Evolutionary conservation across 768 basidiomycete species (phyloP), one percentile per base, ranked within the genome.

Genomic region (Auricularia sp.): DNA sequence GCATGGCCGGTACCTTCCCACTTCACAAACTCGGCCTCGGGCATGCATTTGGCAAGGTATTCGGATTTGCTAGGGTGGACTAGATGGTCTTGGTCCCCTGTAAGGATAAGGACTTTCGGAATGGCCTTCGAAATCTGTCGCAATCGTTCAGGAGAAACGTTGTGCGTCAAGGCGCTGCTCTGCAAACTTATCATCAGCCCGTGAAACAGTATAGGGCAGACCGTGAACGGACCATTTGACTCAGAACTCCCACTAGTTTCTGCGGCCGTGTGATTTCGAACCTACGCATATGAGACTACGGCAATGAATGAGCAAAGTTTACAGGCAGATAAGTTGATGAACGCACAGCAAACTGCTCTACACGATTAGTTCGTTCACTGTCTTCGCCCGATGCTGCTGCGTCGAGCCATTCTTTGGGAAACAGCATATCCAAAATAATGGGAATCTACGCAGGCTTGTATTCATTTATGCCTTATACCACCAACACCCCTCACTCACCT

Each of bases 1-100:
- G 77, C 87, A 71, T 92, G 91, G 0, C 90, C 90, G 0, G 85
- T 84, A 1, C 76, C 76, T 63, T 81, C 71, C 84, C 85, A 89
- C 63, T 84, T 80, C 1, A 81, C 78, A 21, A 71, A 67, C 67
- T 85, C 83, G 0, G 84, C 82, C 62, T 81, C 77, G 0, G 79
- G 75, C 88, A 91, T 92, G 45, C 75, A 69, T 10, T 71, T 71
- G 71, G 85, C 84, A 24, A 92, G 70, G 24, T 78, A 73, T 6
- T 72, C 68, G 29, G 85, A 87, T 63, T 87, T 82, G 6, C 69
- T 67, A 0, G 83, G 77, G 16, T 75, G 69, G 8, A 92, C 79
- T 2, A 92, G 73, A 61, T 81, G 67, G 70, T 92, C 90, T 1
- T 83, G 73, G 65, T 88, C 84, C 2, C 88, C 90, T 0, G 86